These are phyloP conservation scores for Gymnopus androsaceus DNA, from an alignment of 1,284 basidiomycete species.

Conservation along the genomic window DNA sequence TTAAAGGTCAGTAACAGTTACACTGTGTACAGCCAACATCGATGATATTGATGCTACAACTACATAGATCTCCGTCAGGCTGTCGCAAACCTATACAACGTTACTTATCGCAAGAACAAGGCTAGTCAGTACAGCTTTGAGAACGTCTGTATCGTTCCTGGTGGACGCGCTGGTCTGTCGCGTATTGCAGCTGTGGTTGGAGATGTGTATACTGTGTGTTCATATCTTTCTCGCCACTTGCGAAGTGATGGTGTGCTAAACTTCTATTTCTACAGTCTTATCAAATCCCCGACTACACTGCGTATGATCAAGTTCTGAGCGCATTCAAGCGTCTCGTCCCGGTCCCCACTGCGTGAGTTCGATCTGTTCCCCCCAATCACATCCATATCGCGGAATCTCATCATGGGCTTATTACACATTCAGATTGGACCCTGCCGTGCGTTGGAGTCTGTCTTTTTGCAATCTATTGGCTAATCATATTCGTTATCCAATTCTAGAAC, in stretches of 20 bases:
- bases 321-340: conserved; percentile 90
- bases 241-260: not conserved
- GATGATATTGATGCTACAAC: not conserved
- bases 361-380: not conserved
- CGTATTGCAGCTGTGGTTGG: conserved; percentile 90
- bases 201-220: conserved; percentile 73
- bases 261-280: conserved; percentile 54
- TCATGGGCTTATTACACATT: too few relatives aligned
- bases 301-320: conserved; percentile 82
- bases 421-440: conserved; percentile 63
- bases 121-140: conserved; percentile 84
- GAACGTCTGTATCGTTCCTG: conserved; percentile 91
- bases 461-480: not conserved
- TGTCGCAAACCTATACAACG: conserved; percentile 86
- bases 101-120: conserved; percentile 82
- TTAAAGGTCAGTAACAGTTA: conserved; percentile 60
- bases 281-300: conserved; percentile 88
- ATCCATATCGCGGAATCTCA: too few relatives aligned
- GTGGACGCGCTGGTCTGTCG: conserved; percentile 85
- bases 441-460: conserved; percentile 10
- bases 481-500: conserved; percentile 34
- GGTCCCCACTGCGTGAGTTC: conserved; percentile 79
- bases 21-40: conserved; percentile 14
- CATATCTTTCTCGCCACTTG: not conserved
- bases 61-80: conserved; percentile 61